A percentile compares a stretch with the other conserved stretches of the same genome.
Evolutionary conservation across 306 rosid species (phyloP).

Genomic region (Rosa lucieae): DNA sequence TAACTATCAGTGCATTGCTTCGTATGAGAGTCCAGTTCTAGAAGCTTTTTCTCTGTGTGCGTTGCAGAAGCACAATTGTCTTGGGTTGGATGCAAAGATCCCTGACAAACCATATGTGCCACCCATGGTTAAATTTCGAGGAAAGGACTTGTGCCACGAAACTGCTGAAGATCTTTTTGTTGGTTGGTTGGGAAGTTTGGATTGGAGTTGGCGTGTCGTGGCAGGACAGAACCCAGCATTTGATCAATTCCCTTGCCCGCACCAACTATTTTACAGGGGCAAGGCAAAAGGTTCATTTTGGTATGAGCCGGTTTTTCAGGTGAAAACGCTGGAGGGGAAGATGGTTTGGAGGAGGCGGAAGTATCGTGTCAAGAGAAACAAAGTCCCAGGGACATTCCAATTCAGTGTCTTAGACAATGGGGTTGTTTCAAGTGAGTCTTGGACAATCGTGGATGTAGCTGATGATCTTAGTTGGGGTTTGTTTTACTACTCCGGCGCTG

Average conservation of each 20-base stretch:
- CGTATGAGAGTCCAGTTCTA: constrained; percentile 65
- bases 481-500: constrained; percentile 83
- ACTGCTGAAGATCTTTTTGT: constrained; percentile 72
- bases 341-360: constrained; percentile 80
- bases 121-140: constrained; percentile 55
- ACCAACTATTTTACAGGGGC: constrained; percentile 82
- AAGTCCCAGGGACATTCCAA: constrained; percentile 62
- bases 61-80: constrained; percentile 85
- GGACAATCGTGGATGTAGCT: constrained; percentile 77
- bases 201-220: constrained; percentile 90
- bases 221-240: constrained; percentile 91
- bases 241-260: constrained; percentile 87
- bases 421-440: constrained; percentile 83
- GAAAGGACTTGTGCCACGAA: constrained; percentile 47
- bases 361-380: constrained; percentile 74
- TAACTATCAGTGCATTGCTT: constrained; percentile 75
- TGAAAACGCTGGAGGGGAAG: constrained; percentile 73
- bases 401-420: constrained; percentile 87
- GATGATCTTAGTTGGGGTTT: constrained; percentile 82
- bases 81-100: constrained; percentile 68
- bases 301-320: constrained; percentile 88
- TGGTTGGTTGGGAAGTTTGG: constrained; percentile 77
- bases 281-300: constrained; percentile 87
- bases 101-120: constrained; percentile 63
- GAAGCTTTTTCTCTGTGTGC: constrained; percentile 93